These are phyloP conservation scores for Citrullus colocynthis DNA, from an alignment of 306 rosid genomes.

Conservation along the genomic window DNA sequence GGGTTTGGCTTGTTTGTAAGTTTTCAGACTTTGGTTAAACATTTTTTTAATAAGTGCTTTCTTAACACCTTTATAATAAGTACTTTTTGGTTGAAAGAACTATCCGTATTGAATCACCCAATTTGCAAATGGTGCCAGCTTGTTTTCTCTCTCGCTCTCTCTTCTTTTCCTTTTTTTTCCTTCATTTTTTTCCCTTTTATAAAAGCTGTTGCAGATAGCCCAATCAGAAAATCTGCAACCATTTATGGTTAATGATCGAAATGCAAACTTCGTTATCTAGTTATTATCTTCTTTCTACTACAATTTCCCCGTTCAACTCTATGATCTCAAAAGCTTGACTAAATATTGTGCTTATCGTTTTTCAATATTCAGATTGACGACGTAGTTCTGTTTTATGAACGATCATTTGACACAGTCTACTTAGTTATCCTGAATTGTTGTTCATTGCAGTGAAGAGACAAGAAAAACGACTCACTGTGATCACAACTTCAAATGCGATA, in stretches of 20 bases:
- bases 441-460: conserved; percentile 61
- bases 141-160: neutral
- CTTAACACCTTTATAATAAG: neutral
- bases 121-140: neutral
- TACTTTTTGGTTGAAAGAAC: neutral
- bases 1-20: conserved; percentile 99
- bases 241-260: no score
- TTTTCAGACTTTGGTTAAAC: conserved; percentile 12
- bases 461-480: conserved; percentile 53
- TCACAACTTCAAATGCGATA: conserved; percentile 61
- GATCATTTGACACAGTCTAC: neutral
- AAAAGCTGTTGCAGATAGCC: no score
- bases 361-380: neutral
- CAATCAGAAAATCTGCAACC: no score
- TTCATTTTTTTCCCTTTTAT: no score
- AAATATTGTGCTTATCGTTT: no score
- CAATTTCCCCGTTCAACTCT: no score
- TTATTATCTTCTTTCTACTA: no score
- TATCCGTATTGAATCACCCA: neutral
- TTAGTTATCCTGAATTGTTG: neutral
- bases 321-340: no score
- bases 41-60: neutral
- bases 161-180: neutral
- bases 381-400: neutral
- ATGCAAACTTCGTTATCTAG: no score